Evolutionary conservation across 1,284 basidiomycete species (phyloP).

Genomic region (Heterobasidion annosum): DNA sequence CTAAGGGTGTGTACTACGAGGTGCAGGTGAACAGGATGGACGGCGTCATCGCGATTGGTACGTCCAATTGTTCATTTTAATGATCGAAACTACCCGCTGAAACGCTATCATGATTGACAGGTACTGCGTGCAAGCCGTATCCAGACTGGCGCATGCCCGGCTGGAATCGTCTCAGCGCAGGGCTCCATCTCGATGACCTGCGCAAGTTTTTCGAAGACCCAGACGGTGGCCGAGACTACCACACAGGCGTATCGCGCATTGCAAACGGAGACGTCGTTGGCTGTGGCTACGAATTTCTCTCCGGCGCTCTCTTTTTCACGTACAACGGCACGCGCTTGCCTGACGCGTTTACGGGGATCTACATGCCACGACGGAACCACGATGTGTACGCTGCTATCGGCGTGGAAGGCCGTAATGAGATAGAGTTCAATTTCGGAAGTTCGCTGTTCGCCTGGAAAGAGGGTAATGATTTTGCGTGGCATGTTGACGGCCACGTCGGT

Average conservation of each 20-base stretch:
- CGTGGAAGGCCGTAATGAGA: constrained; percentile 40
- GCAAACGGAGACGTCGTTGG: constrained; percentile 43
- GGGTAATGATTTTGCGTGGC: constrained; percentile 55
- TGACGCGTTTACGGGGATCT: constrained; percentile 49
- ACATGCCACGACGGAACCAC: constrained; percentile 35
- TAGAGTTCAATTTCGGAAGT: constrained; percentile 60
- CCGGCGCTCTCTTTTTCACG: constrained; percentile 53
- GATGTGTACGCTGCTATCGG: constrained; percentile 64
- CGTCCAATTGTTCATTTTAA: not conserved
- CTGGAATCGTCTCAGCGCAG: constrained; percentile 60
- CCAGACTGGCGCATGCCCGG: constrained; percentile 60
- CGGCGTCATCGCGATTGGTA: constrained; percentile 52
- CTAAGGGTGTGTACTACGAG: constrained; percentile 54
- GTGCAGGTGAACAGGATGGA: constrained; percentile 45
- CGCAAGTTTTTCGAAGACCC: constrained; percentile 66
- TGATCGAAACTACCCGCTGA: not conserved
- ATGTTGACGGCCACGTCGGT: constrained; percentile 48
- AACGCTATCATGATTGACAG: constrained; percentile 21
- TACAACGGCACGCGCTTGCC: constrained; percentile 53
- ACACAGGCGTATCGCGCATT: constrained; percentile 22
- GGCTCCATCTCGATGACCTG: constrained; percentile 60
- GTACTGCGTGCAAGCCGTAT: constrained; percentile 58
- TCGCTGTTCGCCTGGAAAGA: constrained; percentile 49
- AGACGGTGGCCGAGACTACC: constrained; percentile 52
- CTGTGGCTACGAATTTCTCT: constrained; percentile 51